phyloP scores from a whole-genome alignment of 139 green algal species.

The Chlorella sp. region DNA sequence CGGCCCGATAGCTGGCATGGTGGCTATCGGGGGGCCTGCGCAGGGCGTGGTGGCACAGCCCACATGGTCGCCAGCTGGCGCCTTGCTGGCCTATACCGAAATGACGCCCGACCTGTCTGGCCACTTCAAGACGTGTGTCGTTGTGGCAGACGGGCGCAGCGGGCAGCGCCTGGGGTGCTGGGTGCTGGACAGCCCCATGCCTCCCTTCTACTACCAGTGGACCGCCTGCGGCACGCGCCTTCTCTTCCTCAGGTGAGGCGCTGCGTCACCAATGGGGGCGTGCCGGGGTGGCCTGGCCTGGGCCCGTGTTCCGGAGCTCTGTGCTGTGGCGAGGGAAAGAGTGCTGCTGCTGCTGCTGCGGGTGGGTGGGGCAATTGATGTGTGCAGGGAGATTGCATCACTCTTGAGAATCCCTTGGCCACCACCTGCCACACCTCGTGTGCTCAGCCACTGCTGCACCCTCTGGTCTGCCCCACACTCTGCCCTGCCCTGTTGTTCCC shows the following conservation, averaged over 20 bases:
- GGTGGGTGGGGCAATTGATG: too few relatives aligned
- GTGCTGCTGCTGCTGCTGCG: too few relatives aligned
- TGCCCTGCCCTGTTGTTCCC: too few relatives aligned
- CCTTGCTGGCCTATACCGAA: constrained; percentile 19
- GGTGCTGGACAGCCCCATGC: not conserved
- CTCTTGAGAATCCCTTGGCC: too few relatives aligned
- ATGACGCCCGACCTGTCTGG: not conserved
- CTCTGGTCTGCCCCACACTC: too few relatives aligned
- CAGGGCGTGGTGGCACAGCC: constrained; percentile 1
- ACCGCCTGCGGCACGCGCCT: constrained; percentile 25
- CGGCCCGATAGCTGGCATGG: too few relatives aligned
- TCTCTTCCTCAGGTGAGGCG: constrained; percentile 8
- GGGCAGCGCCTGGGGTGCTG: not conserved
- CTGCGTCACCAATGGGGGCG: not conserved
- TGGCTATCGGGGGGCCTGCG: not conserved
- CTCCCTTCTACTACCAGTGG: constrained; percentile 30
- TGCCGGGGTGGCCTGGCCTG: not conserved
- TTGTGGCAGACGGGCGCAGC: not conserved
- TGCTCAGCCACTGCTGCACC: too few relatives aligned
- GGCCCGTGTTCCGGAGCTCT: not conserved
- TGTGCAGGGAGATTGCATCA: too few relatives aligned
- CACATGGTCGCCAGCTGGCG: not conserved
- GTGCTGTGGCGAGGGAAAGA: too few relatives aligned
- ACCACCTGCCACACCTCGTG: too few relatives aligned
- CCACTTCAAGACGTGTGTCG: not conserved